Conservation (phyloP, 1,284 basidiomycete genomes). For the Naganishia albida region DNA sequence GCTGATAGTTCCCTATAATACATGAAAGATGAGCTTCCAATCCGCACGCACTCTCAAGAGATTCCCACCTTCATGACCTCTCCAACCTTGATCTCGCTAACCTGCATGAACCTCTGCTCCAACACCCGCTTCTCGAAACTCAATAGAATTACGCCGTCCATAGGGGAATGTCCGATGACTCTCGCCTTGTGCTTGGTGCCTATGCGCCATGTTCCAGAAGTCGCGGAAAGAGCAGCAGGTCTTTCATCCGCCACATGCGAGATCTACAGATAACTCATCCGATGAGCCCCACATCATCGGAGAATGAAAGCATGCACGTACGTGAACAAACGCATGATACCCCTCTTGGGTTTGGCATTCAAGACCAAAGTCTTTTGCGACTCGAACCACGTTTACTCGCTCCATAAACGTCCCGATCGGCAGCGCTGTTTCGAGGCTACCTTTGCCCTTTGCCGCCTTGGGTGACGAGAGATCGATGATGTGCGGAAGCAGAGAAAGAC, state of each 20-base stretch:
- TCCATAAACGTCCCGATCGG: constrained; percentile 74
- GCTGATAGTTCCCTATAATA: constrained; percentile 68
- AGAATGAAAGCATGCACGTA: constrained; percentile 54
- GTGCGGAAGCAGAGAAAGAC: constrained; percentile 74
- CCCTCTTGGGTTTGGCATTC: constrained; percentile 67
- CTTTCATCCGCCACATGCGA: constrained; percentile 93
- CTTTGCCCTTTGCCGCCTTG: constrained; percentile 45
- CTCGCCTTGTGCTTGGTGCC: constrained; percentile 81
- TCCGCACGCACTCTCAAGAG: not conserved
- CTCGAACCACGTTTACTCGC: constrained; percentile 67
- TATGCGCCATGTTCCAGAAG: constrained; percentile 75
- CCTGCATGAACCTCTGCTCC: constrained; percentile 82
- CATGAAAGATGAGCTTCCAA: not conserved
- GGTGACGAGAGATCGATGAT: constrained; percentile 61
- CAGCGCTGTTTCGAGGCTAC: constrained; percentile 62
- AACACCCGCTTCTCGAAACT: constrained; percentile 81
- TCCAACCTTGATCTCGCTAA: constrained; percentile 79
- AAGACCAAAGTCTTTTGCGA: constrained; percentile 80
- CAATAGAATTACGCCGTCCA: constrained; percentile 87
- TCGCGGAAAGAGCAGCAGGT: constrained; percentile 68
- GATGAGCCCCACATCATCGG: constrained; percentile 6
- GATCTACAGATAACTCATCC: constrained; percentile 61
- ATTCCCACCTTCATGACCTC: constrained; percentile 66
- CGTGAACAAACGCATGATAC: constrained; percentile 80
- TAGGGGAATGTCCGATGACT: constrained; percentile 80